Evolutionary conservation across 768 basidiomycete genomes (phyloP), one percentile per base, ranked within the genome.

Genomic region (Lentinula sp.): DNA sequence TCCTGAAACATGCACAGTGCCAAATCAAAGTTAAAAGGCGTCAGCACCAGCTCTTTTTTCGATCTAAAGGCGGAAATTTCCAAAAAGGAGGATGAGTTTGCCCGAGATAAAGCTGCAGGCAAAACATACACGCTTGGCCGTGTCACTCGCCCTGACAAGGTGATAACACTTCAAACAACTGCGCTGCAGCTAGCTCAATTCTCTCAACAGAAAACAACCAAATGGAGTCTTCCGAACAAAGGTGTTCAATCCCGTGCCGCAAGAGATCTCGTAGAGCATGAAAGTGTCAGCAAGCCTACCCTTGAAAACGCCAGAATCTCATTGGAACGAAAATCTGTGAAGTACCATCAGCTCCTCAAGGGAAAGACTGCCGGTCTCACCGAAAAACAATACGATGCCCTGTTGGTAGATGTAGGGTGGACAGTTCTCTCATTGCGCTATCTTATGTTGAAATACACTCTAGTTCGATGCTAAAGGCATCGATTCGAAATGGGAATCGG

Each of bases 351-450:
- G 69, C 70, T 94, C 41, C 74, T 79, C 68, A 87, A 84, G 66
- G 93, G 93, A 12, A 88, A 91, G 71, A 84, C 84, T 10, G 91
- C 87, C 0, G 91, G 92, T 3, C 68, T 95, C 67, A 87, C 68
- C 48, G 91, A 93, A 61, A 81, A 80, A 57, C 90, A 95, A 67
- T 89, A 85, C 61, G 86, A 86, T 58, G 74, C 79, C 0, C 72
- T 93, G 16, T 73, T 93, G 62, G 90, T 94, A 0, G 91, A 94
- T 69, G 92, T 93, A 68, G 69, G 37, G 28, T 28, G 28, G 91
- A 4, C 42, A 41, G 32, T 28, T 37, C 20, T 42, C 4, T 49
- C 28, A 33, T 43, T 37, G 15, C 20, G 33, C 20, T 55, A 18
- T 59, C 13, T n/a, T 7, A 16, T 35, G 51, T 39, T 62, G 28